Evolutionary conservation across 768 basidiomycete species (phyloP).

Genomic region (Myochromella boudieri): DNA sequence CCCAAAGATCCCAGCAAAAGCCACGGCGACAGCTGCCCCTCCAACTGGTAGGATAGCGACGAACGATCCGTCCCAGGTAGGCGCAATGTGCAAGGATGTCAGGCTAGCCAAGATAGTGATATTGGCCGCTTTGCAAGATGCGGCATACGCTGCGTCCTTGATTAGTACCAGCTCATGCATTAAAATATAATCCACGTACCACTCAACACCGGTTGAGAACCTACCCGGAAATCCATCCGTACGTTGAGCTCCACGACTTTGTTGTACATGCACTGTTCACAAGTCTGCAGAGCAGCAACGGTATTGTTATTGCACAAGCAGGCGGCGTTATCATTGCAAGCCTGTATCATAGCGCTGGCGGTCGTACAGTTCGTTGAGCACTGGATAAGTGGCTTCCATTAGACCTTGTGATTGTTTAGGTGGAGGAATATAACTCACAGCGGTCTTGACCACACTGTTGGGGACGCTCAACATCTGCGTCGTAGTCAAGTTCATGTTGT

Average conservation of each 20-base stretch:
- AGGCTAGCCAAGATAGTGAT: constrained; percentile 35
- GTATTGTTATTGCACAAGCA: constrained; percentile 56
- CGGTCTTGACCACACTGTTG: constrained; percentile 24
- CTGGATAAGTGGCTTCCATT: constrained; percentile 29
- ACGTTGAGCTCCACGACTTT: constrained; percentile 50
- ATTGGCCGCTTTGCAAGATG: constrained; percentile 42
- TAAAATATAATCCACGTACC: constrained; percentile 39
- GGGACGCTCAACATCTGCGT: constrained; percentile 44
- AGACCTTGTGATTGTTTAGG: background rate
- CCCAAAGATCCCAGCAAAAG: constrained; percentile 45
- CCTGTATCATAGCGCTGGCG: constrained; percentile 27
- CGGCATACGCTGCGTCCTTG: constrained; percentile 47
- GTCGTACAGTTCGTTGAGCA: constrained; percentile 31
- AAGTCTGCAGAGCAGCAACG: constrained; percentile 41
- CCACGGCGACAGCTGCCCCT: constrained; percentile 45
- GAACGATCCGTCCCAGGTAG: constrained; percentile 61
- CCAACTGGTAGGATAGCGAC: constrained; percentile 42
- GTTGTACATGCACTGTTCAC: constrained; percentile 70
- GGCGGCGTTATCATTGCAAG: constrained; percentile 44
- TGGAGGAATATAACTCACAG: constrained; percentile 28
- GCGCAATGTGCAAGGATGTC: constrained; percentile 43
- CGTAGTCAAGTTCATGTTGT: constrained; percentile 36
- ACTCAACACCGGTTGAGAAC: constrained; percentile 55
- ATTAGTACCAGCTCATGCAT: constrained; percentile 10
- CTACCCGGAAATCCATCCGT: constrained; percentile 50